phyloP scores from a whole-genome alignment of 176 grass and related monocot species.

The Phoenix roebelenii region DNA sequence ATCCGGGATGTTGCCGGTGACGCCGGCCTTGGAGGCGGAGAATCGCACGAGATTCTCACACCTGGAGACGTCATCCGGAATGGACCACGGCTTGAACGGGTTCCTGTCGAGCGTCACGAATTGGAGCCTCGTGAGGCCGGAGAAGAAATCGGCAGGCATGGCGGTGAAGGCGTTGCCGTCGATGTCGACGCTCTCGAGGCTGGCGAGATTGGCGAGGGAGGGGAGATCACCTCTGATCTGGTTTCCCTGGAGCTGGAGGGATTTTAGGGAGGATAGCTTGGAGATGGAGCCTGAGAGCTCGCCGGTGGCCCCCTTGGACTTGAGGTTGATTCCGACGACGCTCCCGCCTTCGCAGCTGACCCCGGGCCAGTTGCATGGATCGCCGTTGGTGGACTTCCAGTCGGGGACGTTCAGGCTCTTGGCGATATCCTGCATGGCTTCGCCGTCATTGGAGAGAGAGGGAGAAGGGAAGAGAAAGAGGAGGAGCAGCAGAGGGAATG shows the following conservation, averaged over 20 bases:
- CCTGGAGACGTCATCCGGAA: conserved; percentile 4
- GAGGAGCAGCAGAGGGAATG: conserved; percentile 11
- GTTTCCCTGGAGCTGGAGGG: conserved; percentile 56
- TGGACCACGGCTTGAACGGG: conserved; percentile 38
- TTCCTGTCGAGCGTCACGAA: conserved; percentile 43
- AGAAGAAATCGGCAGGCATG: conserved; percentile 44
- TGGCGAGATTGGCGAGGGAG: conserved; percentile 36
- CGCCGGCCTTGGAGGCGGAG: conserved; percentile 48
- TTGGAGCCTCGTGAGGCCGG: conserved; percentile 30
- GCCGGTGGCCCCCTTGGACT: conserved; percentile 24
- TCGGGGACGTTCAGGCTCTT: conserved; percentile 22
- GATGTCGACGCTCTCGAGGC: conserved; percentile 39
- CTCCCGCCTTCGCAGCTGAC: conserved; percentile 27
- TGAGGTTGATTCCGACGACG: conserved; percentile 55
- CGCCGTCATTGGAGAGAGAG: too few species aligned
- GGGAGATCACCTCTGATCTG: conserved; percentile 37
- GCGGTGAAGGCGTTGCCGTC: conserved; percentile 51
- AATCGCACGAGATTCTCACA: conserved; percentile 31
- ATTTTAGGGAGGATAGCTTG: conserved; percentile 33
- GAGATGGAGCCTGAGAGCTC: conserved; percentile 39
- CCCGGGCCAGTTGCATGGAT: background rate
- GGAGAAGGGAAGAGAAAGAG: background rate
- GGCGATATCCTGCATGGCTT: conserved; percentile 47
- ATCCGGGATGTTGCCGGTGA: conserved; percentile 37
- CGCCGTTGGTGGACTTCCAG: conserved; percentile 31